Percentiles rank a stretch among this genome's conserved stretches.
phyloP scores from a whole-genome alignment of 2,329 filamentous ascomycete species.

The Aspergillus sp. region DNA sequence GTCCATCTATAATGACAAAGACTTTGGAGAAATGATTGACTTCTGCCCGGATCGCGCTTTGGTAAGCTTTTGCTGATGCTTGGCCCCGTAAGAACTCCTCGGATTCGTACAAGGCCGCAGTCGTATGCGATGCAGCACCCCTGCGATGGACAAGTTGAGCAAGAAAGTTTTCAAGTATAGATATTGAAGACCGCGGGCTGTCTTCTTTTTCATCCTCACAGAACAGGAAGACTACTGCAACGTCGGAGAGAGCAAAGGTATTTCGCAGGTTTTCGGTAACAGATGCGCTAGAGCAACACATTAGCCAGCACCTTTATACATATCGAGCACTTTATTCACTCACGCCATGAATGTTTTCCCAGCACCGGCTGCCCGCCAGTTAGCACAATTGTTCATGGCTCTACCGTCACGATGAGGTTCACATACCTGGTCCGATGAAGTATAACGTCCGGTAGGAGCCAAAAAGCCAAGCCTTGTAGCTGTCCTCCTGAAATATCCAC shows the following conservation, averaged over 20 bases:
- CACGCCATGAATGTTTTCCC: slow-evolving; percentile 34
- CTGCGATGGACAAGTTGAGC: slow-evolving; percentile 26
- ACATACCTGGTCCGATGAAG: no score
- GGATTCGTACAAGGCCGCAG: slow-evolving; percentile 26
- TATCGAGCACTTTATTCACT: slow-evolving; percentile 12
- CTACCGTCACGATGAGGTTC: no score
- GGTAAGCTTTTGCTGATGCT: slow-evolving; percentile 33
- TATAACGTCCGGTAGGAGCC: no score
- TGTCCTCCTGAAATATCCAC: no score
- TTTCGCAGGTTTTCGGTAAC: slow-evolving; percentile 31
- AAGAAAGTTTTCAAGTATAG: no score
- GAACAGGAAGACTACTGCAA: no score
- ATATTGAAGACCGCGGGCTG: no score
- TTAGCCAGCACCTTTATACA: neutral
- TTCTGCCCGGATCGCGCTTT: slow-evolving; percentile 35
- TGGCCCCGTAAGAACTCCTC: slow-evolving; percentile 21
- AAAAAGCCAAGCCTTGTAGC: no score
- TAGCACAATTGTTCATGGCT: no score
- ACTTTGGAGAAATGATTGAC: slow-evolving; percentile 34
- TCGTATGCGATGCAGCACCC: slow-evolving; percentile 26
- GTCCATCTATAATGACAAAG: slow-evolving; percentile 32
- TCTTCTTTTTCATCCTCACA: no score
- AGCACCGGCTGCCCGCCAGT: slow-evolving; percentile 25
- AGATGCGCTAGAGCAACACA: slow-evolving; percentile 5
- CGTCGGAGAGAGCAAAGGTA: slow-evolving; percentile 30